Evolutionary conservation across 768 basidiomycete genomes (phyloP), one percentile per base, ranked within the genome.

Genomic region (Crucibulum laeve): DNA sequence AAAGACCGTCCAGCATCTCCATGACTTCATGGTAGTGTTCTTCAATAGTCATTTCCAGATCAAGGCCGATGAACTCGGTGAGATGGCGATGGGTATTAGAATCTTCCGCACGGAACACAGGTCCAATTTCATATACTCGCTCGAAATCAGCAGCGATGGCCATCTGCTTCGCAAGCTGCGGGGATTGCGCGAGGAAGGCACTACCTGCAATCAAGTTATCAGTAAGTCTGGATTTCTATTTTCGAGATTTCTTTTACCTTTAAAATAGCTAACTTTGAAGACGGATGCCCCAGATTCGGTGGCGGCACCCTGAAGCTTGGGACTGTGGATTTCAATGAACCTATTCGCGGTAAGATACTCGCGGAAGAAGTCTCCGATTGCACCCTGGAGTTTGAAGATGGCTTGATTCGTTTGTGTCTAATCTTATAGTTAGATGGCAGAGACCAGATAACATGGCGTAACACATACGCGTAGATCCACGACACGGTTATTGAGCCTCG

Each of bases 101-200:
- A 63, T 98, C 82, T 65, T 98, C 96, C 13, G 96, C 96, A 49
- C 96, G 91, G 74, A 98, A 98, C 43, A 98, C 95, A 44, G 86
- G 82, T 0, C 84, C 96, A 48, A 99, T 92, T 67, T 99, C 96
- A 67, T 94, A 99, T 5, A 99, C 96, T 24, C 92, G 80, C 64
- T 98, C 96, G 59, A 98, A 93, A 68, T 98, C 96, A 42, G 91
- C 93, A 25, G 96, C 92, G 55, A 99, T 98, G 47, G 88, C 90
- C 96, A 99, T 99, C 67, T 99, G 96, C 65, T 99, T 99, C 40
- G 93, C 91, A 13, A 98, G 74, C 60, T 99, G 96, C 30, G 96
- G 96, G 28, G 90, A 93, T 63, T 99, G 96, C 15, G 96, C 96
- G 30, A 99, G 78, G 72, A 76, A 99, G 2, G 96, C 96, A 52